Base-by-base conservation (phyloP, 495 filamentous ascomycete species). In the Tuber borchii region DNA sequence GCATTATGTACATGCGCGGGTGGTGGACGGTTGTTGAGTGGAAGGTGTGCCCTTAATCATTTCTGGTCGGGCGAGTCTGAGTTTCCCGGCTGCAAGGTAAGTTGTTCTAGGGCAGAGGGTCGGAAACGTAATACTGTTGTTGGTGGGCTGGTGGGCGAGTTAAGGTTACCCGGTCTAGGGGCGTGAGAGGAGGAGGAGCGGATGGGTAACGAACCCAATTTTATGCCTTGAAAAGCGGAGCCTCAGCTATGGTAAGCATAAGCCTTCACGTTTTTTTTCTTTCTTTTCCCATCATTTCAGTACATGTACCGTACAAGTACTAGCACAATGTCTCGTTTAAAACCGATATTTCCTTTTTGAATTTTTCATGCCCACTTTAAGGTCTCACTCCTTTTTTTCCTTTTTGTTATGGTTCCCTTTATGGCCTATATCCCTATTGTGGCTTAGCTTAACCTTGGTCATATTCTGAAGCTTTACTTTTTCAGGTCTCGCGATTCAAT, bases 1-100 rank as follows among this genome's bases (percentile, higher is more conserved):
- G 56, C 56, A 65, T 65, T 65, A 65, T 65, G 56, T 65, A 65
- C 56, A 65, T 65, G 56, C 56, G 56, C 56, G 56, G 56, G 56
- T 65, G 56, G 56, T 65, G 26, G 56, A 65, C 56, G 56, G 56
- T 65, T 65, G 56, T 65, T 65, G 56, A 34, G 26, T 65, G 56
- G 56, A 65, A 65, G 56, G 56, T 65, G 56, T 31, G 56, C 56
- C 56, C 56, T 65, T 65, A 34, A 65, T 65, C 56, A 65, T 65
- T 65, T 65, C 56, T 65, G 56, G 56, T 65, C 56, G 56, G 56
- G 56, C 56, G 31, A 65, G 56, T 65, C 31, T 65, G 56, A 65
- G 56, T 65, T 65, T 26, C 56, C 56, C 56, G 56, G 56, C 56
- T 65, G 56, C 56, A 65, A 65, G 56, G 56, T 65, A 65, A 65